Conservation (phyloP, 768 basidiomycete genomes). For the Phanerochaete sordida region DNA sequence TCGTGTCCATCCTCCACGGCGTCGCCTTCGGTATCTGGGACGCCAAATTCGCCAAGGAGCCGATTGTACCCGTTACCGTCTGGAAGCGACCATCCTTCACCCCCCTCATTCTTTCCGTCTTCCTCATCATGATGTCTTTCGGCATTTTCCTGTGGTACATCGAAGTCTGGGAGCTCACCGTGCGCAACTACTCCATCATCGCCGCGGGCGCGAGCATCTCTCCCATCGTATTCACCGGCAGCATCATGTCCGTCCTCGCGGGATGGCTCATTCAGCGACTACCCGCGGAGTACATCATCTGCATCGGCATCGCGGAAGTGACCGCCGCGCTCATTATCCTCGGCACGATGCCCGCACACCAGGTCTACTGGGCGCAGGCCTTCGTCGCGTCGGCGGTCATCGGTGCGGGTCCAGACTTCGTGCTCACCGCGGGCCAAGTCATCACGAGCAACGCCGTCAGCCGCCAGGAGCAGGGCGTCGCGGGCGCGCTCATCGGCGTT, state of each 20-base stretch:
- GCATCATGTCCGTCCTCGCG: background rate
- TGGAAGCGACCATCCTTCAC: conserved; percentile 7
- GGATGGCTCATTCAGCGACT: background rate
- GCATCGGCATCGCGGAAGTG: background rate
- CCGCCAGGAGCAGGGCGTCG: conserved; percentile 7
- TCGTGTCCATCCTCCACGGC: conserved; percentile 1
- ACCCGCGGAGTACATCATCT: background rate
- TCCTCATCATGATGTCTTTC: conserved; percentile 1
- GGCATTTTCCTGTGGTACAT: conserved; percentile 8
- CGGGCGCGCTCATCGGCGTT: conserved; percentile 10
- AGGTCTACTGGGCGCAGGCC: conserved; percentile 8
- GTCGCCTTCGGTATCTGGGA: conserved; percentile 1
- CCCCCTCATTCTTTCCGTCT: background rate
- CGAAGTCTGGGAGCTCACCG: background rate
- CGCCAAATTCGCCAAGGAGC: background rate
- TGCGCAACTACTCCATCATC: background rate
- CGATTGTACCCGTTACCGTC: conserved; percentile 3
- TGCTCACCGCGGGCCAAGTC: background rate
- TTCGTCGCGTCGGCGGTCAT: background rate
- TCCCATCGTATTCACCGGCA: background rate
- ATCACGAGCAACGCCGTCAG: conserved; percentile 4
- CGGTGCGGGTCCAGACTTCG: conserved; percentile 2
- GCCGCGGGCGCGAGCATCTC: background rate
- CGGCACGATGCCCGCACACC: conserved; percentile 5
- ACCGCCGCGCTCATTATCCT: background rate